Percentiles rank a stretch among this genome's conserved stretches.
Conservation (phyloP, 1,139 yeast species). For the Blastobotrys proliferans region DNA sequence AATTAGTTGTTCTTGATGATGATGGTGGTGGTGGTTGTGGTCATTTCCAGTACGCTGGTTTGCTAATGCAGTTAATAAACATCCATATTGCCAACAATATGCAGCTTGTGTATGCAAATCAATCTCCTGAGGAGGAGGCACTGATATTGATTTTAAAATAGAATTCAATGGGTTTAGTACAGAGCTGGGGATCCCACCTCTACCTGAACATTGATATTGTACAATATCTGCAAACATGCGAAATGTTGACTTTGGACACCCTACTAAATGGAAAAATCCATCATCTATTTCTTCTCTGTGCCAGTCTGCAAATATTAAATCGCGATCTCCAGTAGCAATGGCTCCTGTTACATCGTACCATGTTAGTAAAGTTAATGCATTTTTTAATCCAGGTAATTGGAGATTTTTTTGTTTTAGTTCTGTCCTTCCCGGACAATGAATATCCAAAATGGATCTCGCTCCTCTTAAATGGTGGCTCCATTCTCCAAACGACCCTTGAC, state of each 20-base stretch:
- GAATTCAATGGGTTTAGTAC: not conserved
- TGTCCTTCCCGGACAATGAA: slow-evolving; percentile 19
- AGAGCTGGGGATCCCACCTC: not conserved
- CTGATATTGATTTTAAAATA: not conserved
- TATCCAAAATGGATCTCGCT: slow-evolving; percentile 22
- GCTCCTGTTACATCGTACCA: slow-evolving; percentile 27
- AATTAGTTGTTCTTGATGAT: too few relatives aligned
- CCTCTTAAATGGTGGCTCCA: slow-evolving; percentile 23
- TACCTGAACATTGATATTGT: slow-evolving; percentile 6
- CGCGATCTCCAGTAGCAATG: slow-evolving; percentile 16
- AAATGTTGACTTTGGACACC: slow-evolving; percentile 21
- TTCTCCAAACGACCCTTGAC: slow-evolving; percentile 22
- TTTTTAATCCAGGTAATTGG: slow-evolving; percentile 23
- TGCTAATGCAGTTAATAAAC: slow-evolving; percentile 19
- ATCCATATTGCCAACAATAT: slow-evolving; percentile 21
- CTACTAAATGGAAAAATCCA: slow-evolving; percentile 21
- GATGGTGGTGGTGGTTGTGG: too few relatives aligned
- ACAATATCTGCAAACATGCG: slow-evolving; percentile 15
- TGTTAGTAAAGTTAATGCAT: slow-evolving; percentile 22
- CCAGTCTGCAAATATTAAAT: slow-evolving; percentile 23
- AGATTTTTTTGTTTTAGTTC: too few relatives aligned
- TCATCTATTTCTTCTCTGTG: slow-evolving; percentile 22
- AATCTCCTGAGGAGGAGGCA: too few relatives aligned
- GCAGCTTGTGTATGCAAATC: too few relatives aligned
- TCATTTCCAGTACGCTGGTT: slow-evolving; percentile 4